These are phyloP conservation scores for Backusella westeae DNA, from an alignment of 192 early-diverging fungal genomes.

Conservation along the genomic window DNA sequence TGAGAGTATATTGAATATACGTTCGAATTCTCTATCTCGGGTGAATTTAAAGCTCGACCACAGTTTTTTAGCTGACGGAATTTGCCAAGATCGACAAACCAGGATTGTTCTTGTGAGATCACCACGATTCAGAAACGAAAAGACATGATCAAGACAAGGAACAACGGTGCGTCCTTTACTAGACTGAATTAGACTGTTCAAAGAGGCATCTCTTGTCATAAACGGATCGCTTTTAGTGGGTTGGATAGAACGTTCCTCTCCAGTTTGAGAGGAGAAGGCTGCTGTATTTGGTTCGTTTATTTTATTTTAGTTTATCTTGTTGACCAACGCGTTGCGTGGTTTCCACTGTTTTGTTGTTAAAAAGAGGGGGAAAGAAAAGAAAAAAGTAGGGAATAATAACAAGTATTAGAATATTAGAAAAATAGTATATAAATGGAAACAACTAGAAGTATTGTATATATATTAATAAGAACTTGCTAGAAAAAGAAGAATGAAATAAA, in stretches of 20 bases:
- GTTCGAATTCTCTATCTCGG: slow-evolving; percentile 29
- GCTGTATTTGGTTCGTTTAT: slow-evolving; percentile 4
- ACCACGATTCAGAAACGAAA: slow-evolving; percentile 3
- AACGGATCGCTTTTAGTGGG: background rate
- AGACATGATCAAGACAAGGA: slow-evolving; percentile 12
- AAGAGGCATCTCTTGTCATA: slow-evolving; percentile 25
- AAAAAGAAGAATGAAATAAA: background rate
- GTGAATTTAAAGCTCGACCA: slow-evolving; percentile 31
- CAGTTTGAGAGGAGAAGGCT: slow-evolving; percentile 3
- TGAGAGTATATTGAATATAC: slow-evolving; percentile 26
- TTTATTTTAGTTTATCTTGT: slow-evolving; percentile 2
- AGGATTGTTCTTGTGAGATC: slow-evolving; percentile 3
- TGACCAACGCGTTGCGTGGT: slow-evolving; percentile 8
- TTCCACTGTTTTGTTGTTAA: background rate
- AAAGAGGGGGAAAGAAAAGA: background rate
- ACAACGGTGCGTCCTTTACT: background rate
- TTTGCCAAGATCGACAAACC: slow-evolving; percentile 24
- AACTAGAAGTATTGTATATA: background rate
- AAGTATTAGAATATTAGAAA: background rate
- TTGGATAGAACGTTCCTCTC: slow-evolving; percentile 6
- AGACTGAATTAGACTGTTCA: slow-evolving; percentile 5
- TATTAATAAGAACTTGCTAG: background rate
- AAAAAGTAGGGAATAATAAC: background rate
- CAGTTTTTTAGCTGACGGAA: slow-evolving; percentile 12
- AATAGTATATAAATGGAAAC: background rate